Evolutionary conservation across 129 eudicot genomes (phyloP), one percentile per base, ranked within the genome.

Genomic region (Deinandra increscens): DNA sequence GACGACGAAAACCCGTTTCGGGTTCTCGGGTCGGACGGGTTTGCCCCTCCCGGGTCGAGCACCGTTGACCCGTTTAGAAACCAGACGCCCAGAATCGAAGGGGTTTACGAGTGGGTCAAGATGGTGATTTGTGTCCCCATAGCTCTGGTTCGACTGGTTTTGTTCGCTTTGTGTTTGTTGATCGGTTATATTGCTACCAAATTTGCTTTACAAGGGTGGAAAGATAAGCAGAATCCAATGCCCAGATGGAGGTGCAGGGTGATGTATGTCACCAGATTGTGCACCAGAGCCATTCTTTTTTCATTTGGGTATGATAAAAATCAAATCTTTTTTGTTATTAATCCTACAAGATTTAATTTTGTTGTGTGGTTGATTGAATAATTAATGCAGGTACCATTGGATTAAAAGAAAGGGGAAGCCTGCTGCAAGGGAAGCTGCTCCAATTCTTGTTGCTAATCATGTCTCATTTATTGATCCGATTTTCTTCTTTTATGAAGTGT

Each of bases 401-500:
- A 89, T 93, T 72, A 83, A 72, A 78, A 84, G 90, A 56, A 93
- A 76, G 78, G 99, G 99, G 68, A 85, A 68, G 60, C 99, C 97
- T 68, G 99, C 93, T 69, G 85, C 97, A n/a, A 89, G 99, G 80
- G 97, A 89, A 66, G 70, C 38, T 8, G 97, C 99, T 85, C 99
- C 99, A 38, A 80, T 93, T 6, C 69, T 89, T 80, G 99, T 93
- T 66, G 85, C 95, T 66, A 93, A 93, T 80, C 99, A 93, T 82
- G 95, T 93, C 74, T 87, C 99, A 76, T 93, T 84, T 51, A 84
- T 89, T 46, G 99, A 93, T 19, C 99, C 99, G 9, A 93, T 93
- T 19, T 93, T 89, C 85, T 93, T 73, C 72, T 93, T 93, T 86
- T 93, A 83, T 38, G 97, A 93, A 70, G 74, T 82, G 29, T 93